Evolutionary conservation across 768 basidiomycete species (phyloP), one percentile per base, ranked within the genome.

Genomic region (Termitomyces sp.): DNA sequence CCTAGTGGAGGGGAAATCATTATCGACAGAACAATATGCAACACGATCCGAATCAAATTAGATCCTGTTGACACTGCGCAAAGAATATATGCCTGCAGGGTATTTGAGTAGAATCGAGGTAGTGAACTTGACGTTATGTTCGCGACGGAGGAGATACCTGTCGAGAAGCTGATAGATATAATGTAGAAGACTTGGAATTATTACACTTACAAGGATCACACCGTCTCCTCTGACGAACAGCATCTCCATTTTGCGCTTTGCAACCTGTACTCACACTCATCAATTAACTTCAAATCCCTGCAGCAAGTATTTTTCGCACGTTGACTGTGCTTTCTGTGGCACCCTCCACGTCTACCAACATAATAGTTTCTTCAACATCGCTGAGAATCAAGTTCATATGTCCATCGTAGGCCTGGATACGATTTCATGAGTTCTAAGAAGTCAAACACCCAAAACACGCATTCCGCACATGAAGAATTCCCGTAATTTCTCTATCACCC

Each of bases 301-400:
- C 12, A 50, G 11, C 17, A 61, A 6, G 32, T 62, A 65, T 50
- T 14, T 25, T 9, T 68, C 79, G 59, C 70, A 89, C 89, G 68
- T 88, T 90, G 10, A 94, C 86, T 29, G 86, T 82, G 2, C 83
- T 83, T 56, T 83, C 81, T 8, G 80, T 74, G 11, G 77, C 84
- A 47, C 82, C 83, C 40, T 96, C 94, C n/a, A 82, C 77, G 65
- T 98, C 95, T n/a, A 98, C 94, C 64, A 97, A 82, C 86, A 96
- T 91, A 64, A 98, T 94, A 2, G 91, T 95, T 78, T 99, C 97
- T 72, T 98, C 96, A 15, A 98, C 97, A 70, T 98, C 93, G 68
- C 93, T 95, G 68, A 99, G 81, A 64, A 99, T 97, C 68, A 99
- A 82, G 74, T 99, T 98, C 97, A 98, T 98, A 75, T 98, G 97